phyloP scores from a whole-genome alignment of 345 rosid genomes.

The Eucalyptus dawsonii region DNA sequence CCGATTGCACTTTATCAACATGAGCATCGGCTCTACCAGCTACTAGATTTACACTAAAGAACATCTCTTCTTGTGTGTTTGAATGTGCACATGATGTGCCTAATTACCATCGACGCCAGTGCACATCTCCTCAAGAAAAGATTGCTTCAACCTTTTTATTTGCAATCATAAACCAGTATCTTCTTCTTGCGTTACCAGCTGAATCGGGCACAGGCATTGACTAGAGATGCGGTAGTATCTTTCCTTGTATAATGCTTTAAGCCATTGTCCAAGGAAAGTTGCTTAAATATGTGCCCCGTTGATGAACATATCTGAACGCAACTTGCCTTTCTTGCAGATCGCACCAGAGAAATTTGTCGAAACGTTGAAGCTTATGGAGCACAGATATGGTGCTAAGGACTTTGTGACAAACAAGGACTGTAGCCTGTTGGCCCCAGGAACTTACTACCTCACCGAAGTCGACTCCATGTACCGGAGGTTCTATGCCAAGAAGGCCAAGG shows the following conservation, averaged over 20 bases:
- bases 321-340: conserved; percentile 27
- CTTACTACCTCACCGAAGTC: conserved; percentile 88
- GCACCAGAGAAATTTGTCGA: conserved; percentile 78
- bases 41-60: neutral
- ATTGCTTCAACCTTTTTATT: neutral
- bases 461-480: conserved; percentile 92
- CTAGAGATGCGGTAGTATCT: neutral
- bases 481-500: conserved; percentile 51
- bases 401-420: conserved; percentile 86
- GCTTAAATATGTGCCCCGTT: neutral
- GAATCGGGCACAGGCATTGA: neutral
- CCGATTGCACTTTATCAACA: neutral
- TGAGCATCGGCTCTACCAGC: neutral
- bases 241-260: neutral
- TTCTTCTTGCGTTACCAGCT: neutral
- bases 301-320: neutral
- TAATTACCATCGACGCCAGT: neutral
- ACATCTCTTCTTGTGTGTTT: neutral
- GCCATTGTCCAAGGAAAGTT: neutral
- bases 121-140: neutral
- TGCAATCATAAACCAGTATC: neutral
- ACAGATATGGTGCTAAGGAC: conserved; percentile 94
- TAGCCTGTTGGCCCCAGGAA: conserved; percentile 77
- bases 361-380: conserved; percentile 90
- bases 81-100: neutral